Percentiles rank a stretch among this genome's conserved stretches.
phyloP scores from a whole-genome alignment of 345 rosid species.

The Rhizophora apiculata region DNA sequence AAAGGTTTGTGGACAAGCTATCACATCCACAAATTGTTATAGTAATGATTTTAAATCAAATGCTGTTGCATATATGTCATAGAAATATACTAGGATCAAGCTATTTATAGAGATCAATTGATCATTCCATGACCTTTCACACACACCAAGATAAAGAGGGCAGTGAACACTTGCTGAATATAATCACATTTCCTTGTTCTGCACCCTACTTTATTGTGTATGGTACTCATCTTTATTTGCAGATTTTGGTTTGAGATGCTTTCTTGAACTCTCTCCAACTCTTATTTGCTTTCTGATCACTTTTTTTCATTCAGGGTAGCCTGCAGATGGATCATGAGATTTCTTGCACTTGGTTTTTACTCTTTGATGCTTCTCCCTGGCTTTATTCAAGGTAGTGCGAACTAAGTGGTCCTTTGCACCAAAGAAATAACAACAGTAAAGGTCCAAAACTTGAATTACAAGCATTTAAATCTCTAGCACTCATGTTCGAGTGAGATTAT shows the following conservation, averaged over 20 bases:
- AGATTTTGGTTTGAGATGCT: conserved; percentile 5
- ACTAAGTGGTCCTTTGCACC: conserved; percentile 2
- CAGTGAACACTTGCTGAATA: not conserved
- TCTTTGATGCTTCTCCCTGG: conserved; percentile 83
- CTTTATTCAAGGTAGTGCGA: conserved; percentile 75
- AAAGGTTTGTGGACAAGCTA: not conserved
- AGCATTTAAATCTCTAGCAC: not conserved
- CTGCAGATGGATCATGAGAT: conserved; percentile 84
- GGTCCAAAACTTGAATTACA: not conserved
- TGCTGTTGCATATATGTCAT: not conserved
- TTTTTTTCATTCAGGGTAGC: conserved; percentile 81
- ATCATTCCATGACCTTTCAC: not conserved
- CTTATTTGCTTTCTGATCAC: conserved; percentile 37
- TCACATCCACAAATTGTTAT: not conserved
- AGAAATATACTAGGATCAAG: not conserved
- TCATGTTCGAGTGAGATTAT: not conserved
- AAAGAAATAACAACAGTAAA: not conserved
- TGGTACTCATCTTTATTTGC: not conserved
- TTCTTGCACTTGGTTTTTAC: conserved; percentile 90
- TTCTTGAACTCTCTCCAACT: conserved; percentile 3
- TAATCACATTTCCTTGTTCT: not conserved
- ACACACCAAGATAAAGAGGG: not conserved
- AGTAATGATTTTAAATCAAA: not conserved
- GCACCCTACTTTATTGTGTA: not conserved
- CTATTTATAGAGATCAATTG: not conserved